Conservation (phyloP, 108 stramenopile species). For the Fistulifera solaris region DNA sequence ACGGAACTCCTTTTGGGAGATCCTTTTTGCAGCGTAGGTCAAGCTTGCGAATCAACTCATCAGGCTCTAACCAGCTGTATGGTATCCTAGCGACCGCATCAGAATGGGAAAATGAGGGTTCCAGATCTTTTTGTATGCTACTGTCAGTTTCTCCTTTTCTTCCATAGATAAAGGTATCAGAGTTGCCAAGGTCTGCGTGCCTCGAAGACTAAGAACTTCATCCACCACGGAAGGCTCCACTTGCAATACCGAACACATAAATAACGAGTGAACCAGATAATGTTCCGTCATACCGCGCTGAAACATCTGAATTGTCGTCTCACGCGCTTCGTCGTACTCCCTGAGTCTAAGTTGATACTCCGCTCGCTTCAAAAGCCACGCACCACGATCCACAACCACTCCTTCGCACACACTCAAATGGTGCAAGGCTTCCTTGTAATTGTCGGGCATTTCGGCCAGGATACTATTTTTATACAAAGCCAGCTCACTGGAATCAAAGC, state of each 20-base stretch:
- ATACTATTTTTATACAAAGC: slow-evolving; percentile 84
- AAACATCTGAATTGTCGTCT: slow-evolving; percentile 49
- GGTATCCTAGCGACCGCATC: slow-evolving; percentile 63
- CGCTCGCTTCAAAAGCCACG: slow-evolving; percentile 56
- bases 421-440: slow-evolving; percentile 65
- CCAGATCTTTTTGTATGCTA: slow-evolving; percentile 54
- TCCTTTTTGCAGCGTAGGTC: slow-evolving; percentile 60
- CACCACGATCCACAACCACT: slow-evolving; percentile 61
- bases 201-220: slow-evolving; percentile 34
- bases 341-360: slow-evolving; percentile 69
- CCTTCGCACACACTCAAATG: slow-evolving; percentile 60
- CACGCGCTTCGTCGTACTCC: slow-evolving; percentile 50
- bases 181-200: slow-evolving; percentile 59
- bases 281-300: slow-evolving; percentile 79
- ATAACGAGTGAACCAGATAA: slow-evolving; percentile 80
- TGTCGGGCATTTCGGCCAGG: slow-evolving; percentile 68
- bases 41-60: slow-evolving; percentile 40
- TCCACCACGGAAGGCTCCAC: slow-evolving; percentile 29
- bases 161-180: slow-evolving; percentile 41
- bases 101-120: slow-evolving; percentile 35
- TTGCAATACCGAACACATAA: slow-evolving; percentile 84
- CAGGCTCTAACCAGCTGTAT: slow-evolving; percentile 46
- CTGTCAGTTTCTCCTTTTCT: slow-evolving; percentile 36
- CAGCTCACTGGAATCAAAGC: slow-evolving; percentile 89
- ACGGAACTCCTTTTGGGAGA: slow-evolving; percentile 82